Conservation (phyloP, 2,329 filamentous ascomycete genomes). For the Colletotrichum sp. region DNA sequence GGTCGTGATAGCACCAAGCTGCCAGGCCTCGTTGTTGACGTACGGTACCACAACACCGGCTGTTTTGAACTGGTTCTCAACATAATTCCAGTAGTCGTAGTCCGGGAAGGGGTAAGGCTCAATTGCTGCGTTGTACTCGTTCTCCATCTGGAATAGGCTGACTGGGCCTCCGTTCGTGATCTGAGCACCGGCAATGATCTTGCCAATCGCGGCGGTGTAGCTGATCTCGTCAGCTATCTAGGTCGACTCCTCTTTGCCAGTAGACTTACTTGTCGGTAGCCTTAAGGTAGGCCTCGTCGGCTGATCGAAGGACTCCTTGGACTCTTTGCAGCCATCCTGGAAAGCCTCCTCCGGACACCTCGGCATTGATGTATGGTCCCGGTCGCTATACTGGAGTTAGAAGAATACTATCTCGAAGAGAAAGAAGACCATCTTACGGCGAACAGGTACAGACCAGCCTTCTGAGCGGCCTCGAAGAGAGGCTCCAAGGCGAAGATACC, state of each 20-base stretch:
- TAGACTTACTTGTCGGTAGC: slow-evolving; percentile 62
- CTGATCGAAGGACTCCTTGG: slow-evolving; percentile 62
- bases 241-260: too few species aligned
- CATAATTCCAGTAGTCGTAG: slow-evolving; percentile 68
- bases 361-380: slow-evolving; percentile 74
- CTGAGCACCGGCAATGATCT: slow-evolving; percentile 69
- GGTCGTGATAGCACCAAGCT: slow-evolving; percentile 29
- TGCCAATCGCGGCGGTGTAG: slow-evolving; percentile 62
- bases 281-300: slow-evolving; percentile 59
- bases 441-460: slow-evolving; percentile 73
- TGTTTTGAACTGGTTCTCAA: slow-evolving; percentile 66
- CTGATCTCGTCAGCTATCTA: slow-evolving; percentile 28
- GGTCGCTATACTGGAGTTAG: slow-evolving; percentile 39
- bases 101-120: slow-evolving; percentile 57
- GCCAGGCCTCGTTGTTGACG: slow-evolving; percentile 70
- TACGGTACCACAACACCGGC: slow-evolving; percentile 72
- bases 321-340: slow-evolving; percentile 74
- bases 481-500: slow-evolving; percentile 72
- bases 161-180: slow-evolving; percentile 78
- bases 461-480: slow-evolving; percentile 71
- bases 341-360: slow-evolving; percentile 72
- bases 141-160: slow-evolving; percentile 75
- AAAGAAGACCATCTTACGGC: slow-evolving; percentile 38
- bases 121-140: slow-evolving; percentile 60
- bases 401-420: too few species aligned